These are phyloP conservation scores for Paecilomyces variotii DNA, from an alignment of 2,329 filamentous ascomycete species.

Conservation along the genomic window DNA sequence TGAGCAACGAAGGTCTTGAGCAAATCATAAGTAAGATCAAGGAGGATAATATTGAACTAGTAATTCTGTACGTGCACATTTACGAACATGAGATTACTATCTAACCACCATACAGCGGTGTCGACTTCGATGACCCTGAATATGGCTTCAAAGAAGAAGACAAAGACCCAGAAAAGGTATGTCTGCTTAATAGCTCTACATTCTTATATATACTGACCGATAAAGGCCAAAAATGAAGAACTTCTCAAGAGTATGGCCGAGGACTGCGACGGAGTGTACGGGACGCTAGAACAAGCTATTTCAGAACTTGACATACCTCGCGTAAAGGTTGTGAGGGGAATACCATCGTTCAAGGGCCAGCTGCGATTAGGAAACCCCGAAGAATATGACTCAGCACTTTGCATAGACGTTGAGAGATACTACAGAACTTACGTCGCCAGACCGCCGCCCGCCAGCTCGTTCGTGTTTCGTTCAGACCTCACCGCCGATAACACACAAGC, in stretches of 20 bases:
- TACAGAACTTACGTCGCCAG: constrained; percentile 74
- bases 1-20: constrained; percentile 64
- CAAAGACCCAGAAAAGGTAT: constrained; percentile 63
- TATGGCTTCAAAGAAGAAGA: constrained; percentile 89
- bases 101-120: constrained; percentile 51
- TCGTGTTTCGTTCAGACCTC: constrained; percentile 49
- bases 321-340: constrained; percentile 66
- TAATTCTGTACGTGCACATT: constrained; percentile 57
- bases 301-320: constrained; percentile 69
- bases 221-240: constrained; percentile 61
- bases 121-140: constrained; percentile 88
- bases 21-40: constrained; percentile 68
- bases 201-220: constrained; percentile 8
- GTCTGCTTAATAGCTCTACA: neutral
- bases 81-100: neutral
- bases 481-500: constrained; percentile 44
- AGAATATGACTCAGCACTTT: constrained; percentile 65
- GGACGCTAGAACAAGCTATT: constrained; percentile 80
- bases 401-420: constrained; percentile 83
- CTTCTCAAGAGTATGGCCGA: constrained; percentile 58
- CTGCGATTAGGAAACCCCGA: constrained; percentile 71
- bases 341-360: constrained; percentile 69
- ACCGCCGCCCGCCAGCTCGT: constrained; percentile 68
- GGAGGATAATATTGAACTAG: constrained; percentile 66
- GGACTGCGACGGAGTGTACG: constrained; percentile 63